Base-by-base conservation (phyloP, 176 grass and related monocot genomes). In the Paspalum vaginatum region DNA sequence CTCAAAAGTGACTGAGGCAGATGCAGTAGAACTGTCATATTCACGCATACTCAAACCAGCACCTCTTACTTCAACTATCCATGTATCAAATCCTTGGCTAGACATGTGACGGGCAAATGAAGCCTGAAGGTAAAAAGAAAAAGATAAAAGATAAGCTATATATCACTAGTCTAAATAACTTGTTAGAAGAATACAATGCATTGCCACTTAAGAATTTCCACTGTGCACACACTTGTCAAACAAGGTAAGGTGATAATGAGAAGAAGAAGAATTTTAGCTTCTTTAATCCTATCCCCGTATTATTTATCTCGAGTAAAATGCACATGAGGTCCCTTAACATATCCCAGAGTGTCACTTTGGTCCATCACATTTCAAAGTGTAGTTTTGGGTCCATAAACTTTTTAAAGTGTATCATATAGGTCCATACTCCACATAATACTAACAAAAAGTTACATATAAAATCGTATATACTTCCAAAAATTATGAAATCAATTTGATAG, bases 101-200 rank as follows among this genome's bases (percentile, higher is more conserved):
- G 85, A 85, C 93, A 96, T 96, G 74, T 96, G 85, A 39, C 82
- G 93, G 5, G 93, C 93, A 66, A 96, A 96, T 65, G 93, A 96
- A 77, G 87, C 93, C 93, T 96, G 81, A 65, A 74, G 20, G 9
- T 32, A 22, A 66, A 66, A 79, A 54, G 38, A 67, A 72, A 69
- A 48, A 5, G 9, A 52, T 69, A 85, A 65, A 71, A 45, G 67
- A 55, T 18, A 85, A 56, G 11, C 45, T 47, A 73, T 16, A 72
- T 54, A 64, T 54, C 15, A 73, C 15, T 21, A 48, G 11, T 17
- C 37, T 52, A 2, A 70, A 39, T 41, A 79, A 72, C 27, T 18
- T 70, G 64, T 71, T 71, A 16, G 73, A 77, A 55, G 57, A 61
- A 37, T 53, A 63, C 43, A 69, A 18, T 37, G 32, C 22, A 60